Conservation (phyloP, 257 asterid genomes). For the Plantago elongata region DNA sequence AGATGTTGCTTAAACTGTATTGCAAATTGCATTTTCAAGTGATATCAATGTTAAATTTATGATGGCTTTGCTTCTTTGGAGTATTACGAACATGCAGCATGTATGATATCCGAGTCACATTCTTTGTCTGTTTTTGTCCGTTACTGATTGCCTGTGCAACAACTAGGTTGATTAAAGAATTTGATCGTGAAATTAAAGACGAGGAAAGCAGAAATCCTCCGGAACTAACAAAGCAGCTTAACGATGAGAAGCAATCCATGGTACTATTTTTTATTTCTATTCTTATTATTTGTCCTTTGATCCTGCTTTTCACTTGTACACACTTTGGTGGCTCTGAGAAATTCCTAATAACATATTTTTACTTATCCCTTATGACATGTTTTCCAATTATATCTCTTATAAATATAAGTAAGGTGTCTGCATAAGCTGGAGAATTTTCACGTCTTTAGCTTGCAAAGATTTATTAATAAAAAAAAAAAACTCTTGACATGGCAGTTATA, state of each 20-base stretch:
- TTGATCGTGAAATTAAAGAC: slow-evolving; percentile 94
- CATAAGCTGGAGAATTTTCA: too few relatives aligned
- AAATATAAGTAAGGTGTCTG: not conserved
- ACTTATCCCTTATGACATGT: not conserved
- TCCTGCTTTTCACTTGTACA: not conserved
- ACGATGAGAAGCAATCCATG: slow-evolving; percentile 94
- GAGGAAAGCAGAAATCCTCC: slow-evolving; percentile 76
- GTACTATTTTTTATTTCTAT: slow-evolving; percentile 28
- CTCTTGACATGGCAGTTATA: too few relatives aligned
- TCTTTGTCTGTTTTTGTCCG: slow-evolving; percentile 1
- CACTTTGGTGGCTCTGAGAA: too few relatives aligned
- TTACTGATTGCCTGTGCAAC: slow-evolving; percentile 14
- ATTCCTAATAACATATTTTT: too few relatives aligned
- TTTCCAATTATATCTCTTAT: not conserved
- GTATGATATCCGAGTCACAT: too few relatives aligned
- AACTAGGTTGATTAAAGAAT: slow-evolving; percentile 82
- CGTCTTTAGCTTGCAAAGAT: too few relatives aligned
- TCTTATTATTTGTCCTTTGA: not conserved
- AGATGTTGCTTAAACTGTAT: slow-evolving; percentile 17
- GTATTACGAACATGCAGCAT: not conserved
- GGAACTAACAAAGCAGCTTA: slow-evolving; percentile 79
- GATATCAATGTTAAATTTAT: slow-evolving; percentile 5
- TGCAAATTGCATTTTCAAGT: slow-evolving; percentile 9
- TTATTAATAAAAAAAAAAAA: too few relatives aligned
- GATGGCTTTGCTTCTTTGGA: slow-evolving; percentile 12